These are phyloP conservation scores for Talaromyces liani DNA, from an alignment of 495 filamentous ascomycete genomes.

Conservation along the genomic window DNA sequence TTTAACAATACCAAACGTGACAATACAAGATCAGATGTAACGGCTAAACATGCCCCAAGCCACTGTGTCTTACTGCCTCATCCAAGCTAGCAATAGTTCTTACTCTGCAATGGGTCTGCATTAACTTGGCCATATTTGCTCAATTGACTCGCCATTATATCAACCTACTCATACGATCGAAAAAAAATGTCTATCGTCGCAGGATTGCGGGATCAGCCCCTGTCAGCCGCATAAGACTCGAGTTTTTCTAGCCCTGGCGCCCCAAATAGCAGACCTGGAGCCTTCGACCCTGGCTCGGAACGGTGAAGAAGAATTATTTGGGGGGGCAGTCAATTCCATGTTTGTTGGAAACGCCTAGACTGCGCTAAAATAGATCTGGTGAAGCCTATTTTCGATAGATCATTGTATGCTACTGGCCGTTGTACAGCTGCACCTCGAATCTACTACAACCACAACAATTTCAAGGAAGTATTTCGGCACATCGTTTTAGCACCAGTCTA, in stretches of 20 bases:
- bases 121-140: not conserved
- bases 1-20: not conserved
- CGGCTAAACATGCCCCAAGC: not conserved
- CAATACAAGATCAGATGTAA: not conserved
- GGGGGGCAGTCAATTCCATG: not conserved
- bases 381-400: not conserved
- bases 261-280: too few species aligned
- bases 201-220: too few species aligned
- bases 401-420: not conserved
- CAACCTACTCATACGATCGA: too few species aligned
- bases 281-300: too few species aligned
- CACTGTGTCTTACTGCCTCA: not conserved
- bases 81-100: not conserved
- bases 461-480: not conserved
- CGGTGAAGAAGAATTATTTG: too few species aligned
- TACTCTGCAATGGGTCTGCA: not conserved
- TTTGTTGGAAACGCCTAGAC: not conserved
- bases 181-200: too few species aligned
- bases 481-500: not conserved
- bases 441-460: not conserved
- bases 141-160: not conserved
- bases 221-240: too few species aligned
- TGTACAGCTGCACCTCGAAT: not conserved
- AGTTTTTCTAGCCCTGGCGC: too few species aligned
- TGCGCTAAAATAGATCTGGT: not conserved